Conservation (phyloP, 176 grass and related monocot species). For the Urochloa ruziziensis region DNA sequence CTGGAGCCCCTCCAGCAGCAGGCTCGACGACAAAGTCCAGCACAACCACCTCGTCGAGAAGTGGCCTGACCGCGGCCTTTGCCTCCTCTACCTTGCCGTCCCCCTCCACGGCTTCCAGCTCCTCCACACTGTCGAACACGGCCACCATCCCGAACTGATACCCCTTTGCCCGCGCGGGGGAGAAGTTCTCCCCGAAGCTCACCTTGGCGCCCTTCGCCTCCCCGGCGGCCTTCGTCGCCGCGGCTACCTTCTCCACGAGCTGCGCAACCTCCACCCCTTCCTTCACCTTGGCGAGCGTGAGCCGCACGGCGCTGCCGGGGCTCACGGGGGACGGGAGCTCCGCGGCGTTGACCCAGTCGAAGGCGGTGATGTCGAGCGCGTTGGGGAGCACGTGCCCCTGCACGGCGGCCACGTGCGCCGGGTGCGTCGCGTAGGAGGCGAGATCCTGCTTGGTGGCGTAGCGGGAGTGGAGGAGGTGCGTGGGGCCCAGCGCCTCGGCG, state of each 20-base stretch:
- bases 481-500: conserved; percentile 58
- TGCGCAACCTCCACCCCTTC: conserved; percentile 36
- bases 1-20: conserved; percentile 3
- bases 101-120: conserved; percentile 69
- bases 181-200: conserved; percentile 93
- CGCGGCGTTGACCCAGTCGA: conserved; percentile 78
- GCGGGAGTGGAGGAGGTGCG: conserved; percentile 84
- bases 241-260: conserved; percentile 44
- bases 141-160: conserved; percentile 75
- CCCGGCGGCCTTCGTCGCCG: conserved; percentile 31
- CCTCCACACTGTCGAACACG: conserved; percentile 58
- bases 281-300: conserved; percentile 71
- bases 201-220: conserved; percentile 43
- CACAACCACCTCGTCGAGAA: conserved; percentile 66
- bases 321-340: conserved; percentile 24
- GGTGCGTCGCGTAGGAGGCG: conserved; percentile 60
- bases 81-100: conserved; percentile 54
- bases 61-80: conserved; percentile 62
- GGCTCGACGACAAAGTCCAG: conserved; percentile 62
- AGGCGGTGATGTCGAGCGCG: conserved; percentile 64
- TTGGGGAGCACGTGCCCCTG: conserved; percentile 60
- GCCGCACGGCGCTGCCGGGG: conserved; percentile 54
- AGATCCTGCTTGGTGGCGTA: conserved; percentile 79
- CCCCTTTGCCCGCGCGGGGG: conserved; percentile 82
- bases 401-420: conserved; percentile 75